Conservation (phyloP, 768 basidiomycete species). For the Auriscalpium orientale region DNA sequence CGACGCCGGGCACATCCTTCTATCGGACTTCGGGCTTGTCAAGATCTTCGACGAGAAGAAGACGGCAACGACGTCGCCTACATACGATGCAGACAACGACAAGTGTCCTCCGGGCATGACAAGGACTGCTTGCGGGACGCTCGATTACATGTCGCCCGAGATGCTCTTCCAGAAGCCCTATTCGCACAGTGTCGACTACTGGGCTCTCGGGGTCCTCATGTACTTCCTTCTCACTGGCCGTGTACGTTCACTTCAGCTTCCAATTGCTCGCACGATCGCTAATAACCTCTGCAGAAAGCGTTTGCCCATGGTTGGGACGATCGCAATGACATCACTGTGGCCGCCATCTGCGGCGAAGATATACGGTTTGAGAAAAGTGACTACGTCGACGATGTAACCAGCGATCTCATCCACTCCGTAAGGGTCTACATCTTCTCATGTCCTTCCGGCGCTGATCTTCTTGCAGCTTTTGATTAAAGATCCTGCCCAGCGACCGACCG, state of each 20-base stretch:
- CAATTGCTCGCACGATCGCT: background rate
- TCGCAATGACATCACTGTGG: background rate
- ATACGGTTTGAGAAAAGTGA: background rate
- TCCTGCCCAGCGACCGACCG: background rate
- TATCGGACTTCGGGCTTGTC: conserved; percentile 21
- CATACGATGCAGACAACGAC: background rate
- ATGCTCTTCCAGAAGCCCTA: conserved; percentile 36
- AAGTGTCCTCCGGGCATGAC: background rate
- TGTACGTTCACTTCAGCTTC: conserved; percentile 4
- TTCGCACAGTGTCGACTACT: conserved; percentile 37
- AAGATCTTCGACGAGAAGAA: conserved; percentile 16
- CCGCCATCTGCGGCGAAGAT: background rate
- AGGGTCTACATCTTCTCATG: background rate
- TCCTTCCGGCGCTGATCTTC: background rate
- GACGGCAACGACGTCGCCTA: conserved; percentile 1
- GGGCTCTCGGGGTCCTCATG: conserved; percentile 38
- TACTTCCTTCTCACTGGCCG: conserved; percentile 17
- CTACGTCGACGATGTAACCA: background rate
- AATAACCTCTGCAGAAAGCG: background rate
- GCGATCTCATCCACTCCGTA: background rate
- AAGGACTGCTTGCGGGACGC: conserved; percentile 27
- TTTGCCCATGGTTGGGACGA: background rate
- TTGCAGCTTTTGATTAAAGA: background rate
- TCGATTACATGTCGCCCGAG: conserved; percentile 41
- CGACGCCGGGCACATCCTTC: conserved; percentile 14